A percentile compares a stretch with the other conserved stretches of the same genome.
phyloP scores from a whole-genome alignment of 2,329 filamentous ascomycete genomes.

The Penicillium sp. region DNA sequence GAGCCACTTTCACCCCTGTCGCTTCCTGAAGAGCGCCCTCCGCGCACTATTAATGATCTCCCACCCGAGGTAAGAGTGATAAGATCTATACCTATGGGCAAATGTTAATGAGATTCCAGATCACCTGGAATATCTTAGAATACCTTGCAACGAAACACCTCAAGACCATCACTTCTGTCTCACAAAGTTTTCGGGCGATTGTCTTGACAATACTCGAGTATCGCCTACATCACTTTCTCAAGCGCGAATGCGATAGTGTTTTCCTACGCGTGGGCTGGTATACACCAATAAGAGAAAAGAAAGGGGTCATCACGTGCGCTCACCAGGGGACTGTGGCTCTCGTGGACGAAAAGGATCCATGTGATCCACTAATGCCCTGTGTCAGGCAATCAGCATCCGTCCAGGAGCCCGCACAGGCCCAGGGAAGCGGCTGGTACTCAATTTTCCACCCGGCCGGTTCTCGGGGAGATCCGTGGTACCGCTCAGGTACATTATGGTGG shows the following conservation, averaged over 20 bases:
- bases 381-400: background rate
- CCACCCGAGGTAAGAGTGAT: background rate
- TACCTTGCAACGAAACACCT: background rate
- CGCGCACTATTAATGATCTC: background rate
- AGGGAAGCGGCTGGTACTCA: background rate
- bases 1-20: background rate
- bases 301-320: background rate
- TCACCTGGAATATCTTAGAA: background rate
- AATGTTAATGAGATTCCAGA: background rate
- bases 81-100: background rate
- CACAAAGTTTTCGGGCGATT: background rate
- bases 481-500: background rate
- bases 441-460: background rate
- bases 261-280: background rate
- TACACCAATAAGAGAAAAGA: background rate
- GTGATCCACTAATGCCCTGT: background rate
- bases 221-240: background rate
- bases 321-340: background rate
- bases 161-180: background rate
- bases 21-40: background rate
- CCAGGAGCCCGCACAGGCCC: background rate
- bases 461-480: background rate
- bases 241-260: background rate
- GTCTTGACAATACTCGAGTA: background rate
- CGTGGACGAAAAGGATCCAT: background rate